phyloP scores from a whole-genome alignment of 2,329 filamentous ascomycete species.

The Epichloe sylvatica region DNA sequence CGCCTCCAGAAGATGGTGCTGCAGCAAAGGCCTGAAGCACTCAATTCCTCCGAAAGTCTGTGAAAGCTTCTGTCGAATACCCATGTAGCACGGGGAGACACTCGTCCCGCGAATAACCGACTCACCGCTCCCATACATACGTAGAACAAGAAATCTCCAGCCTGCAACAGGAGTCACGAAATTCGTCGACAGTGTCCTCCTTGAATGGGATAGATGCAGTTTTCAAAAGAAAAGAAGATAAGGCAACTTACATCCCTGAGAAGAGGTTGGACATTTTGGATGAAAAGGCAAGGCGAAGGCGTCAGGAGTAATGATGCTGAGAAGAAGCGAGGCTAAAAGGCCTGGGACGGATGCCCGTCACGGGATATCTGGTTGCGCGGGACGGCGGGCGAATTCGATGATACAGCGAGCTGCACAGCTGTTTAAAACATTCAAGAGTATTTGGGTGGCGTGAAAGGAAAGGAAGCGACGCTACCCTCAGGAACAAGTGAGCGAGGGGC shows the following conservation, averaged over 20 bases:
- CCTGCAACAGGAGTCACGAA: neutral
- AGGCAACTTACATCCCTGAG: conserved; percentile 44
- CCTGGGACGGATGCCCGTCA: conserved; percentile 3
- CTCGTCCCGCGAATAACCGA: neutral
- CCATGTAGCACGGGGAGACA: neutral
- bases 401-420: neutral
- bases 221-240: neutral
- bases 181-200: neutral
- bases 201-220: neutral
- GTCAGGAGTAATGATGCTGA: conserved; percentile 4
- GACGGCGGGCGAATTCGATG: neutral
- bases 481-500: neutral
- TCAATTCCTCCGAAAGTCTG: neutral
- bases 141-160: neutral
- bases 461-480: neutral
- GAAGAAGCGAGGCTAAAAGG: neutral
- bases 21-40: neutral
- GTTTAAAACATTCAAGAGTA: neutral
- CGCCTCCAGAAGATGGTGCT: neutral
- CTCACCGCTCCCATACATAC: neutral
- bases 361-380: conserved; percentile 2
- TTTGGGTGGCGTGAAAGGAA: neutral
- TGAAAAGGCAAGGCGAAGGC: conserved; percentile 6
- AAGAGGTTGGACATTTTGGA: conserved; percentile 45
- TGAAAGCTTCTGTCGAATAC: neutral